A percentile compares a stretch with the other conserved stretches of the same genome.
Conservation (phyloP, 306 rosid species). For the Cucumis melo region DNA sequence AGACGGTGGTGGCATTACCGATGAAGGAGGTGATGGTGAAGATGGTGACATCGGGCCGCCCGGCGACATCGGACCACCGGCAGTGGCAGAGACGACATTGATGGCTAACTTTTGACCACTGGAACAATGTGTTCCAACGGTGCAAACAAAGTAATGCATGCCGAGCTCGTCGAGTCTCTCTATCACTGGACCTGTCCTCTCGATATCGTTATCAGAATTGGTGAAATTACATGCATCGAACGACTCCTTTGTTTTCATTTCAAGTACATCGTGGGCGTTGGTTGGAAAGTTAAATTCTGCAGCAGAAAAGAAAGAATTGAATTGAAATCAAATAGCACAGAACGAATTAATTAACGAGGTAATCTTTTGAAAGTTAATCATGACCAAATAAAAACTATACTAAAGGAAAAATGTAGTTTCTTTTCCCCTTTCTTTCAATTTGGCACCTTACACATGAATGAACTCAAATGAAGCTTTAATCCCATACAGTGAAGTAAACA, state of each 20-base stretch:
- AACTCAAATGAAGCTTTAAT: too few relatives aligned
- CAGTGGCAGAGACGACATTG: background rate
- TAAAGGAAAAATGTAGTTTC: too few relatives aligned
- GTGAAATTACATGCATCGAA: background rate
- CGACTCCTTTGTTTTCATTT: background rate
- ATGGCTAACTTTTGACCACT: slow-evolving; percentile 15
- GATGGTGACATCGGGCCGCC: too few relatives aligned
- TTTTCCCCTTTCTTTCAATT: too few relatives aligned
- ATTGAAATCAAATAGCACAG: too few relatives aligned
- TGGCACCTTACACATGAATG: too few relatives aligned
- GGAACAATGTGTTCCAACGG: slow-evolving; percentile 8
- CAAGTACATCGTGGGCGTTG: background rate
- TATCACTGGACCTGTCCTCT: slow-evolving; percentile 3
- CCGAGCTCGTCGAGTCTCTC: background rate
- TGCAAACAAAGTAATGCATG: slow-evolving; percentile 11
- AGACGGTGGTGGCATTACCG: background rate
- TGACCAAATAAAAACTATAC: too few relatives aligned
- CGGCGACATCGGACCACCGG: background rate
- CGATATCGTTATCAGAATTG: background rate
- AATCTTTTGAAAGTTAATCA: too few relatives aligned
- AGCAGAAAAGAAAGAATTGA: too few relatives aligned
- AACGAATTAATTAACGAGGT: too few relatives aligned
- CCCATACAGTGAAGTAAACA: too few relatives aligned
- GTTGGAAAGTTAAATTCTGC: background rate
- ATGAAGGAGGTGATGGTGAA: background rate